Base-by-base conservation (phyloP, 2,329 filamentous ascomycete genomes). In the Pyrenophora seminiperda region DNA sequence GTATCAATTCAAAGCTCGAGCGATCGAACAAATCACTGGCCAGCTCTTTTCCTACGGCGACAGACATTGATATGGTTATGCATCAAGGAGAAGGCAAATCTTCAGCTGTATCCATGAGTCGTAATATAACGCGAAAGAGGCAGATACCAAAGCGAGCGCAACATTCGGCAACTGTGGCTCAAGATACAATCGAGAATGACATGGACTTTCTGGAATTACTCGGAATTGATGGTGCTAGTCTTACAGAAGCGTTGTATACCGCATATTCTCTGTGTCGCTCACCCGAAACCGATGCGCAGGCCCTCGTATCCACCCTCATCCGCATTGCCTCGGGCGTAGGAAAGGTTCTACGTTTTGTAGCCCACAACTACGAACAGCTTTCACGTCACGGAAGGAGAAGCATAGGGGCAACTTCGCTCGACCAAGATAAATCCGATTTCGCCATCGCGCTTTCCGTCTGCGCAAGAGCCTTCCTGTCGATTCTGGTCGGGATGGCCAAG, bases 391-490 rank as follows among this genome's bases (percentile, higher is more conserved):
- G 41, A 11, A n/a, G 29, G 19, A 29, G 48, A 3, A 53, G 48
- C 2, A 34, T 43, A 11, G 50, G 38, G 7, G 38, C 62, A 11
- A 37, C 43, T 9, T 54, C 61, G 1, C 20, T 64, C 2, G 61
- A 63, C 7, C 61, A 65, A 19, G 63, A 67, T 24, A 62, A 54
- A 14, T 62, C 65, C 2, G 58, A 70, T 29, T 60, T 71, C 14
- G 50, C 65, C 0, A 58, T 54, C 20, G 56, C 61, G 9, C 60
- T 73, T 20, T 61, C 62, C 1, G 59, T 65, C 11, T 68, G 63
- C 32, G 65, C 68, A 4, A 59, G 70, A 29, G 61, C 65, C 0
- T 72, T 73, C 41, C 63, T 63, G 34, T 63, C 67, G 5, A 39
- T 73, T 7, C 59, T 73, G 2, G 56, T 71, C 6, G 70, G 71